Base-by-base conservation (phyloP, 768 basidiomycete species). In the Paxillus involutus region DNA sequence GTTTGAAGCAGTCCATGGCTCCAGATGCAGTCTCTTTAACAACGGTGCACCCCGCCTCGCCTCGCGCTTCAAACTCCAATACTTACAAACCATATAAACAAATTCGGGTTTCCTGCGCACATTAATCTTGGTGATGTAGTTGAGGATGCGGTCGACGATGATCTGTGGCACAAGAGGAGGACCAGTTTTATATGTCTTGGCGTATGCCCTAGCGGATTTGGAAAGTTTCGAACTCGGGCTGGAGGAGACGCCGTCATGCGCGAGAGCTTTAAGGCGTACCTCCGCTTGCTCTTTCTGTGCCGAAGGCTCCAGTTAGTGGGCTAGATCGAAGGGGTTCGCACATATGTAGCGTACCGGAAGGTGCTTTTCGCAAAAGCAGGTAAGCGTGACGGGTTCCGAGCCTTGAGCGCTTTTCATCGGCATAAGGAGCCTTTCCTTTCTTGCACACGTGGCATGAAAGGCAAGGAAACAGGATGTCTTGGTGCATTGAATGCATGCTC, bases 21-120 rank as follows among this genome's bases (percentile, higher is more conserved):
- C 96, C 26, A 98, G 75, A 73, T 99, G 94, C 53, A 99, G 67
- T 49, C 97, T 68, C 71, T 98, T 98, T 59, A 99, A 71, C 56
- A 98, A 71, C 11, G 97, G 96, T 9, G 97, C 97, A 4, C 97
- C 97, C 39, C 96, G 73, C 57, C 97, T 80, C 1, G 85, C 92
- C 67, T 98, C 96, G 4, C 97, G 77, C 73, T 99, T 98, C 70
- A 99, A 69, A 71, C 97, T 98, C 97, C 97, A 99, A 65, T 98
- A 99, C 64, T 85, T 82, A 63, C 91, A 95, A 32, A 94, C 77
- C 63, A 84, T 71, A 45, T 84, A 80, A 12, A 98, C 72, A 51
- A 95, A 91, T 43, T 90, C 87, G 3, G 72, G 62, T 65, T 89
- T 92, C 68, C 91, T 93, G 57, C 88, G 76, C 4, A 97, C 74